phyloP scores from a whole-genome alignment of 805 yeast genomes.

The Nakazawaea populi region DNA sequence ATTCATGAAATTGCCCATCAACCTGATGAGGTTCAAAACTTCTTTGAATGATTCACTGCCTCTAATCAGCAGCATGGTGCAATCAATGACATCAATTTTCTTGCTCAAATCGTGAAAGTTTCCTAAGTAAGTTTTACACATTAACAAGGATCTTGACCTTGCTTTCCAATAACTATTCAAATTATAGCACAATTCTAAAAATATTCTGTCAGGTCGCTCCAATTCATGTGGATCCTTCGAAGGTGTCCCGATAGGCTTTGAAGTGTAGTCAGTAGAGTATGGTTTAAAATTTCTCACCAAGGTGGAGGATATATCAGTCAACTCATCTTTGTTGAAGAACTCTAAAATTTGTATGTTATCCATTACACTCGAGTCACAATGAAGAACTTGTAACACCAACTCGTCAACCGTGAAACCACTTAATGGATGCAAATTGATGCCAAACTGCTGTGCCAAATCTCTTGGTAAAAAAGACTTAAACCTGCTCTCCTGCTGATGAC shows the following conservation, averaged over 20 bases:
- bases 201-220: constrained; percentile 83
- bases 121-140: constrained; percentile 64
- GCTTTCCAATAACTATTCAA: constrained; percentile 88
- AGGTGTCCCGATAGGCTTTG: constrained; percentile 33
- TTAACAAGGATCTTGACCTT: constrained; percentile 75
- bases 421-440: constrained; percentile 83
- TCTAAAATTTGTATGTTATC: constrained; percentile 73
- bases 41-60: constrained; percentile 62
- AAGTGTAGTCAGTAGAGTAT: constrained; percentile 68
- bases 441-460: constrained; percentile 91
- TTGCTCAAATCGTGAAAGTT: constrained; percentile 69
- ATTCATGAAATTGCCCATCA: constrained; percentile 96
- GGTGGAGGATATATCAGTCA: constrained; percentile 69
- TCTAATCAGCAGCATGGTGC: constrained; percentile 62
- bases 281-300: constrained; percentile 72
- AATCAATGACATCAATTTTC: constrained; percentile 66
- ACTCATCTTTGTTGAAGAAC: constrained; percentile 69
- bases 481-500: constrained; percentile 32
- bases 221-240: constrained; percentile 71
- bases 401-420: constrained; percentile 55
- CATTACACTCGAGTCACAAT: constrained; percentile 69
- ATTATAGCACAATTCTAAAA: constrained; percentile 76
- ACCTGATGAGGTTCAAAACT: constrained; percentile 76
- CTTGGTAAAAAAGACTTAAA: constrained; percentile 70
- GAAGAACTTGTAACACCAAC: constrained; percentile 63